Evolutionary conservation across 257 asterid genomes (phyloP).

Genomic region (Salvia miltiorrhiza): DNA sequence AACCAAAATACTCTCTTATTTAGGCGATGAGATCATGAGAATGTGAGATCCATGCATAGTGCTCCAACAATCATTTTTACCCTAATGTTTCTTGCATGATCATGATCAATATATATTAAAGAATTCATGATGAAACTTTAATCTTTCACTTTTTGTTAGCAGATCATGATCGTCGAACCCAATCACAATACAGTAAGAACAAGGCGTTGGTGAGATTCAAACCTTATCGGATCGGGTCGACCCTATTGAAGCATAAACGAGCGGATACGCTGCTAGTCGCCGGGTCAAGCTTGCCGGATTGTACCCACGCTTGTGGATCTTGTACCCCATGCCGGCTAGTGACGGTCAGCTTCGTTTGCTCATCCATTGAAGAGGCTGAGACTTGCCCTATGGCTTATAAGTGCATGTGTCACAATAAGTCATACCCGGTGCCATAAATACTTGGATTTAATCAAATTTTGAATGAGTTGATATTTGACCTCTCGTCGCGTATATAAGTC

Average conservation of each 20-base stretch:
- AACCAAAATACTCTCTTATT: too few species aligned
- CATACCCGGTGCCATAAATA: conserved; percentile 77
- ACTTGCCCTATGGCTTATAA: conserved; percentile 88
- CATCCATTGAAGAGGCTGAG: conserved; percentile 86
- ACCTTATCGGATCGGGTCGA: conserved; percentile 1
- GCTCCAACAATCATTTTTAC: too few species aligned
- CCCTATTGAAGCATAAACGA: conserved; percentile 27
- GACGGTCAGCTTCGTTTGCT: conserved; percentile 84
- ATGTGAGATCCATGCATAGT: too few species aligned
- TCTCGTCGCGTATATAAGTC: conserved; percentile 17
- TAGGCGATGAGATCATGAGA: too few species aligned
- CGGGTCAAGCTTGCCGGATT: conserved; percentile 81
- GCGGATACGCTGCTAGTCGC: conserved; percentile 46
- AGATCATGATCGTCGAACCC: conserved; percentile 32
- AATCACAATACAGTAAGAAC: conserved; percentile 8
- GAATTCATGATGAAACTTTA: not conserved
- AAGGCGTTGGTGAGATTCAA: not conserved
- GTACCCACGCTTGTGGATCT: conserved; percentile 88
- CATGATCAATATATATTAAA: not conserved
- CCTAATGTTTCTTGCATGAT: too few species aligned
- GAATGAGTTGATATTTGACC: too few species aligned
- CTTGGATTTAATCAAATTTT: not conserved
- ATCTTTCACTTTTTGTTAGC: not conserved
- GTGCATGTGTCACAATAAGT: conserved; percentile 86
- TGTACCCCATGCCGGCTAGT: conserved; percentile 84